A percentile compares a stretch with the other conserved stretches of the same genome.
Evolutionary conservation across 257 asterid genomes (phyloP).

Genomic region (Agastache rugosa): DNA sequence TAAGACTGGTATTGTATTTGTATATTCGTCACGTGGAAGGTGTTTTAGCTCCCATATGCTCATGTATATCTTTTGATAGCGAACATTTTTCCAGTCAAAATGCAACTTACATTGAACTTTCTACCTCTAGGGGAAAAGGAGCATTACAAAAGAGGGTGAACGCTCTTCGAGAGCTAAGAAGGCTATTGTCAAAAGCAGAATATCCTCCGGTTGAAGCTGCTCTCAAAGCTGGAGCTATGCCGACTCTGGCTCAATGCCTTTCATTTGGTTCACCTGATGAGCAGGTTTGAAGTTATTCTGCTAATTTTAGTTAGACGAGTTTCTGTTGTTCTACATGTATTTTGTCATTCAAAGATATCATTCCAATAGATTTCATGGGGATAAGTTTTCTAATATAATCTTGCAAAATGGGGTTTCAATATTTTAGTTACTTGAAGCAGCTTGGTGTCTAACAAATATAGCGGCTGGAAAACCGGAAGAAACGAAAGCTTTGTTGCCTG

Average conservation of each 20-base stretch:
- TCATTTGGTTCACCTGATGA: conserved; percentile 95
- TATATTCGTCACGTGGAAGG: background rate
- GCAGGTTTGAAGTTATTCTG: conserved; percentile 60
- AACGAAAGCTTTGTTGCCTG: conserved; percentile 85
- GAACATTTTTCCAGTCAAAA: background rate
- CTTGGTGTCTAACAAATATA: conserved; percentile 98
- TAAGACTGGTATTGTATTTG: background rate
- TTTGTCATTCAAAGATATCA: conserved; percentile 1
- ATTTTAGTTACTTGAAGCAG: conserved; percentile 90
- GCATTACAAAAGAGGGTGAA: conserved; percentile 73
- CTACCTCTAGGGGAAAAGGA: conserved; percentile 79
- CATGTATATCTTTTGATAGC: background rate
- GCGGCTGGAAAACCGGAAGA: conserved; percentile 97
- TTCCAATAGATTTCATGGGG: background rate
- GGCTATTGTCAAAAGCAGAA: conserved; percentile 83
- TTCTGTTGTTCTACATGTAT: background rate
- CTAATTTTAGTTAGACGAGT: conserved; percentile 8
- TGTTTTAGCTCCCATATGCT: background rate
- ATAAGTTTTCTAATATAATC: background rate
- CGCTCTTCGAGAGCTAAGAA: conserved; percentile 89
- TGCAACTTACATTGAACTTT: conserved; percentile 25
- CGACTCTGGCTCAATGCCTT: conserved; percentile 79
- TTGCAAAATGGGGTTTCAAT: conserved; percentile 25
- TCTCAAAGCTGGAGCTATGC: conserved; percentile 78
- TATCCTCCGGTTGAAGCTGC: conserved; percentile 93